A percentile compares a stretch with the other conserved stretches of the same genome.
Evolutionary conservation across 805 yeast genomes (phyloP).

Genomic region (Myxozyma sirexii): DNA sequence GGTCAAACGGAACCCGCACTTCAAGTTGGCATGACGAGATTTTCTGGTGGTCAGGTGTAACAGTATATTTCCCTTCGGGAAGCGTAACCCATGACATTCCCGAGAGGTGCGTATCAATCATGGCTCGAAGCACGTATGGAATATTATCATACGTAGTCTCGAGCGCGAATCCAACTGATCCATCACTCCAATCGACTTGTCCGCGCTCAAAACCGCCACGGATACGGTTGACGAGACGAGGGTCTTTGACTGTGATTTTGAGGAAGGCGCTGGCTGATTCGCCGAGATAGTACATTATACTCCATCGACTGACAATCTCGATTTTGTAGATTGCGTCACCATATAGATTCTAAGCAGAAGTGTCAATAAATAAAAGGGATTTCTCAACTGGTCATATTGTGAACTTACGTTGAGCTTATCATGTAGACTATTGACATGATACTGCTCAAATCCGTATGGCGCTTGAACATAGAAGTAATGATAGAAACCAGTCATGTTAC

Average conservation of each 20-base stretch:
- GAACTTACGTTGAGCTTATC: constrained; percentile 47
- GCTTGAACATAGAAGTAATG: constrained; percentile 93
- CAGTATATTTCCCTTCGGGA: constrained; percentile 68
- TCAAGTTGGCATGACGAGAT: constrained; percentile 87
- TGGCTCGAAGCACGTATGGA: constrained; percentile 78
- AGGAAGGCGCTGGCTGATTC: constrained; percentile 77
- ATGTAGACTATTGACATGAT: constrained; percentile 54
- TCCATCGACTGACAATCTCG: constrained; percentile 71
- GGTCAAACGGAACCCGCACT: constrained; percentile 65
- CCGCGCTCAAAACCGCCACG: constrained; percentile 86
- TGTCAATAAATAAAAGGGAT: background rate
- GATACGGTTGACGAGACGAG: constrained; percentile 65
- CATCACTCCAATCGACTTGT: constrained; percentile 63
- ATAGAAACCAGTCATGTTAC: constrained; percentile 84
- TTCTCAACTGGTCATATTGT: background rate
- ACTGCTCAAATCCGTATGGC: constrained; percentile 71
- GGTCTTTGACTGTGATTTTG: constrained; percentile 68
- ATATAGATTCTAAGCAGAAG: background rate
- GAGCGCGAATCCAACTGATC: constrained; percentile 35
- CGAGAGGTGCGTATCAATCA: constrained; percentile 75
- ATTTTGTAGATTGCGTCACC: constrained; percentile 65
- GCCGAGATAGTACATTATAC: constrained; percentile 92
- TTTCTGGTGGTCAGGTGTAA: constrained; percentile 47
- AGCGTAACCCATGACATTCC: constrained; percentile 97
- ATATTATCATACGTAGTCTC: constrained; percentile 75